phyloP scores from a whole-genome alignment of 192 early-diverging fungal genomes.

The Dissophora ornata region DNA sequence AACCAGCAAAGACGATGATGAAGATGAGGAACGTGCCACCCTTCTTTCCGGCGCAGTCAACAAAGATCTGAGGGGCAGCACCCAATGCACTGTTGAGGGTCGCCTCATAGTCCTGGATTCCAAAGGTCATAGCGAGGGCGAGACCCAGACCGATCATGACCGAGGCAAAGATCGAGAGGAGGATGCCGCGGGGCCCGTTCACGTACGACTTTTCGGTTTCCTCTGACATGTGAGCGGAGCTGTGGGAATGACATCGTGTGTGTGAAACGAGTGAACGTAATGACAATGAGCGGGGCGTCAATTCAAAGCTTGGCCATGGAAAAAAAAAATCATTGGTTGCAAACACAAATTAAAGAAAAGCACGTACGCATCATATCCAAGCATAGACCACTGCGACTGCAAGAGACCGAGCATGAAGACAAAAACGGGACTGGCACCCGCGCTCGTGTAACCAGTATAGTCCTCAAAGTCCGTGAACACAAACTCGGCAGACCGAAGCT shows the following conservation, averaged over 20 bases:
- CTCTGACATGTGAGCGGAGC: slow-evolving; percentile 55
- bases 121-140: slow-evolving; percentile 52
- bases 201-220: slow-evolving; percentile 55
- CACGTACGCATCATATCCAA: slow-evolving; percentile 52
- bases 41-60: slow-evolving; percentile 58
- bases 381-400: slow-evolving; percentile 54
- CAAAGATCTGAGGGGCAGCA: slow-evolving; percentile 51
- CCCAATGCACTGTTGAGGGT: slow-evolving; percentile 31
- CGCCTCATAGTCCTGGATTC: slow-evolving; percentile 53
- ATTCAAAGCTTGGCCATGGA: too few relatives aligned
- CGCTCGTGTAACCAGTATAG: slow-evolving; percentile 45
- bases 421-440: slow-evolving; percentile 43
- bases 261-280: neutral
- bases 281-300: too few relatives aligned
- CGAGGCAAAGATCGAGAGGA: slow-evolving; percentile 53
- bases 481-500: slow-evolving; percentile 41
- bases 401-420: slow-evolving; percentile 56
- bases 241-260: neutral
- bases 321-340: too few relatives aligned
- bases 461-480: slow-evolving; percentile 55
- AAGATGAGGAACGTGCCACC: slow-evolving; percentile 54
- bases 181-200: slow-evolving; percentile 51
- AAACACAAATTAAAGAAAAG: too few relatives aligned
- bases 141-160: slow-evolving; percentile 52
- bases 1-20: slow-evolving; percentile 58